Evolutionary conservation across 2,329 filamentous ascomycete species (phyloP).

Genomic region (Alternaria alternata): DNA sequence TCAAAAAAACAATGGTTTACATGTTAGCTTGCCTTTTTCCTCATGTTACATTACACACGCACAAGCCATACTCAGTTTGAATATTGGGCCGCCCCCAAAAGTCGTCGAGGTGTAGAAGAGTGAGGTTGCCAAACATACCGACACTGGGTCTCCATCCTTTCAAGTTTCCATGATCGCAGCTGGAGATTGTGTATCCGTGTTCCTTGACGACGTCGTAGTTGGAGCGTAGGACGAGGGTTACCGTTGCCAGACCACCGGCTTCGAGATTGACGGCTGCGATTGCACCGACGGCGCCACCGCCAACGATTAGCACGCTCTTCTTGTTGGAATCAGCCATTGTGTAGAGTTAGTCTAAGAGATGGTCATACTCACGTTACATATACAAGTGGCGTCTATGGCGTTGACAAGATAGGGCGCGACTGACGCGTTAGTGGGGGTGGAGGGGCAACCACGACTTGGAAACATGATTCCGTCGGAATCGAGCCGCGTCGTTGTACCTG

Average conservation of each 20-base stretch:
- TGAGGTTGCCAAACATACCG: conserved; percentile 37
- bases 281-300: conserved; percentile 64
- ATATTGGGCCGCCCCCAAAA: no score
- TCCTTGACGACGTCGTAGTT: conserved; percentile 61
- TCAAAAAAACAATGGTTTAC: background rate
- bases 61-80: no score
- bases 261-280: conserved; percentile 66
- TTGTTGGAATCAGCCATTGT: conserved; percentile 34
- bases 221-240: conserved; percentile 65
- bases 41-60: no score
- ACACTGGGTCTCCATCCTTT: conserved; percentile 58
- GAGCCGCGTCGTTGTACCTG: conserved; percentile 5
- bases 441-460: conserved; percentile 26
- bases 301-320: conserved; percentile 61
- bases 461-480: conserved; percentile 15
- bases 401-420: conserved; percentile 21
- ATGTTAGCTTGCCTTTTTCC: background rate
- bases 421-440: conserved; percentile 34
- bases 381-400: background rate
- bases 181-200: conserved; percentile 63
- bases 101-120: no score
- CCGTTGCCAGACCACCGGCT: conserved; percentile 58
- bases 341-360: background rate
- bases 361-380: conserved; percentile 8
- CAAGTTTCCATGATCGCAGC: conserved; percentile 63